A percentile compares a stretch with the other conserved stretches of the same genome.
These are phyloP conservation scores for Salix purpurea DNA, from an alignment of 345 rosid species.

Conservation along the genomic window DNA sequence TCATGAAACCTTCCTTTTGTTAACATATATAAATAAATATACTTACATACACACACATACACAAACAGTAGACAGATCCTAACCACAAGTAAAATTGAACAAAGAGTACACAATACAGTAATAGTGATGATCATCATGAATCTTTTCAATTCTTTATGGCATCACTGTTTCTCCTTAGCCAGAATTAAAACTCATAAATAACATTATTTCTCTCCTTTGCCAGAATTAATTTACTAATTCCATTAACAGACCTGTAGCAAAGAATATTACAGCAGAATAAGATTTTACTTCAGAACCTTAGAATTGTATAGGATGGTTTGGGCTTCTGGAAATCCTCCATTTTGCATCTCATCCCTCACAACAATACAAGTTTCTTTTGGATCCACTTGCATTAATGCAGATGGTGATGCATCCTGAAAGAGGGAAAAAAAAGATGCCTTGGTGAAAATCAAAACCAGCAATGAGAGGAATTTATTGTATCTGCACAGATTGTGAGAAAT, in stretches of 20 bases:
- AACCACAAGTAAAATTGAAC: background rate
- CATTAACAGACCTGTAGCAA: background rate
- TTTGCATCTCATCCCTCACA: constrained; percentile 11
- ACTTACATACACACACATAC: background rate
- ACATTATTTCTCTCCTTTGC: background rate
- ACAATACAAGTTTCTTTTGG: constrained; percentile 13
- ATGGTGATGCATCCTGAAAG: constrained; percentile 7
- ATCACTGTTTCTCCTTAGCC: background rate
- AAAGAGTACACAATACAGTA: background rate
- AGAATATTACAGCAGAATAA: background rate
- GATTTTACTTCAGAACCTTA: constrained; percentile 10
- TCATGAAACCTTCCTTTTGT: background rate
- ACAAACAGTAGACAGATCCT: background rate
- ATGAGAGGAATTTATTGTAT: background rate
- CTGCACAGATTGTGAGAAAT: background rate
- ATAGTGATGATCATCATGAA: background rate
- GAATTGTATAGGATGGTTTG: constrained; percentile 14
- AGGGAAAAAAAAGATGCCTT: background rate
- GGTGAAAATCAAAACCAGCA: background rate
- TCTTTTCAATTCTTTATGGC: background rate
- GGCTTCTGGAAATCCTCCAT: constrained; percentile 9
- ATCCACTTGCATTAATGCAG: constrained; percentile 14
- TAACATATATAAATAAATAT: background rate
- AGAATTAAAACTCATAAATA: background rate
- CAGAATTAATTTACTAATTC: background rate